These are phyloP conservation scores for Fusarium tupiense DNA, from an alignment of 2,329 filamentous ascomycete genomes.

Conservation along the genomic window DNA sequence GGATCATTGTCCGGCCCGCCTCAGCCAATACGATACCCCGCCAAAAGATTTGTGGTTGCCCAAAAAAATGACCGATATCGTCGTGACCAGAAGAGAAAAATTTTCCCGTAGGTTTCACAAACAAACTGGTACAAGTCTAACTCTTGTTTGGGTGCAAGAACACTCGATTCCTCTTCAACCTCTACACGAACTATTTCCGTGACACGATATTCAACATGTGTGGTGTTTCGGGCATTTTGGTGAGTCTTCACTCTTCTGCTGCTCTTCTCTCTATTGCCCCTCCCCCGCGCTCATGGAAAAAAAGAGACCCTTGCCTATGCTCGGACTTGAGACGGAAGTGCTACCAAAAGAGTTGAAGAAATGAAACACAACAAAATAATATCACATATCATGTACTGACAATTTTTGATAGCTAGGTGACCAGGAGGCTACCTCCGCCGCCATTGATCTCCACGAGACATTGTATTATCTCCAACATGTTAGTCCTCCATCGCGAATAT, in stretches of 20 bases:
- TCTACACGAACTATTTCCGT: constrained; percentile 6
- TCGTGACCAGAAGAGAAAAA: constrained; percentile 21
- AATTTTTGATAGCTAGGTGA: constrained; percentile 45
- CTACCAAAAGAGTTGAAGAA: constrained; percentile 15
- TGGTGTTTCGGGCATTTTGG: constrained; percentile 37
- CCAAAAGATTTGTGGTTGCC: constrained; percentile 24
- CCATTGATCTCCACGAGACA: constrained; percentile 74
- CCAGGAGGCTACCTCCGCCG: constrained; percentile 55
- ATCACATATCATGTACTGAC: constrained; percentile 5
- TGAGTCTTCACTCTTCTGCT: constrained; percentile 12
- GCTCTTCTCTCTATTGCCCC: constrained; percentile 15
- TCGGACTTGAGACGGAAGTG: constrained; percentile 26
- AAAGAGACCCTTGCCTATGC: constrained; percentile 23
- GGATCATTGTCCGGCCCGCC: constrained; percentile 29
- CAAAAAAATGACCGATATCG: constrained; percentile 33
- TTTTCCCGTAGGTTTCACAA: constrained; percentile 24
- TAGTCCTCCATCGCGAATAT: constrained; percentile 22
- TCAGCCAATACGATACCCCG: constrained; percentile 25
- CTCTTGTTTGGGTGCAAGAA: constrained; percentile 13
- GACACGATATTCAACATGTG: constrained; percentile 29
- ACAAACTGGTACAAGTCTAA: constrained; percentile 16
- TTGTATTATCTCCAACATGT: constrained; percentile 74
- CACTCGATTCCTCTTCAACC: constrained; percentile 3
- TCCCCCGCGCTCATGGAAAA: constrained; percentile 22
- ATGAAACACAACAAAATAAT: neutral